Evolutionary conservation across 2,329 filamentous ascomycete genomes (phyloP).

Genomic region (Aspergillus ochraceus): DNA sequence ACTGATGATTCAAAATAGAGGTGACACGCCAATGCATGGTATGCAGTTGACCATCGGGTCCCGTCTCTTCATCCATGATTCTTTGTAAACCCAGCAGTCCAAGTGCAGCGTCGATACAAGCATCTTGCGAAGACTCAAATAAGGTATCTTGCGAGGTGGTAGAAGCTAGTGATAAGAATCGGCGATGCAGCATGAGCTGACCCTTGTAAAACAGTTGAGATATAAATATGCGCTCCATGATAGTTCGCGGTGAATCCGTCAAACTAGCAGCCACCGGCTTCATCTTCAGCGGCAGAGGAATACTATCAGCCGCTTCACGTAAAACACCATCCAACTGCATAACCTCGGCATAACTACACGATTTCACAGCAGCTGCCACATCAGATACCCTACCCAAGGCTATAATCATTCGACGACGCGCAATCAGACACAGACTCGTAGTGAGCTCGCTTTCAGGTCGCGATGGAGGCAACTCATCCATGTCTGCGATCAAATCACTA

Average conservation of each 20-base stretch:
- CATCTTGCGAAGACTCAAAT: slow-evolving; percentile 42
- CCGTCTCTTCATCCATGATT: slow-evolving; percentile 50
- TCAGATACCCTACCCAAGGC: slow-evolving; percentile 34
- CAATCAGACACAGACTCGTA: slow-evolving; percentile 35
- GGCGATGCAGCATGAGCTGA: slow-evolving; percentile 23
- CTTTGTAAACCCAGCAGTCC: slow-evolving; percentile 50
- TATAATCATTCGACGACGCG: slow-evolving; percentile 30
- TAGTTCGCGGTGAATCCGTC: slow-evolving; percentile 23
- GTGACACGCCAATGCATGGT: slow-evolving; percentile 58
- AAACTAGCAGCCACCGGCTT: slow-evolving; percentile 19
- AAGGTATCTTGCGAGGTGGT: neutral
- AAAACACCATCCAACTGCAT: slow-evolving; percentile 30
- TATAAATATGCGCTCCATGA: slow-evolving; percentile 23
- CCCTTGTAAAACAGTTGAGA: slow-evolving; percentile 24
- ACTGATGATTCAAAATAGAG: slow-evolving; percentile 59
- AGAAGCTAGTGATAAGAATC: slow-evolving; percentile 8
- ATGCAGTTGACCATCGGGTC: slow-evolving; percentile 54
- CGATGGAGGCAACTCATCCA: slow-evolving; percentile 50
- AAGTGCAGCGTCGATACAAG: slow-evolving; percentile 49
- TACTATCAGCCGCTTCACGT: slow-evolving; percentile 20
- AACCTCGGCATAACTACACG: slow-evolving; percentile 29
- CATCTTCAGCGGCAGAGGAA: slow-evolving; percentile 16
- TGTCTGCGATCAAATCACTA: slow-evolving; percentile 56
- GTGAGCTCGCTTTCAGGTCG: slow-evolving; percentile 56
- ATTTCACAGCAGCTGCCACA: slow-evolving; percentile 26